Base-by-base conservation (phyloP, 2,329 filamentous ascomycete species). In the Microdochium nivale region DNA sequence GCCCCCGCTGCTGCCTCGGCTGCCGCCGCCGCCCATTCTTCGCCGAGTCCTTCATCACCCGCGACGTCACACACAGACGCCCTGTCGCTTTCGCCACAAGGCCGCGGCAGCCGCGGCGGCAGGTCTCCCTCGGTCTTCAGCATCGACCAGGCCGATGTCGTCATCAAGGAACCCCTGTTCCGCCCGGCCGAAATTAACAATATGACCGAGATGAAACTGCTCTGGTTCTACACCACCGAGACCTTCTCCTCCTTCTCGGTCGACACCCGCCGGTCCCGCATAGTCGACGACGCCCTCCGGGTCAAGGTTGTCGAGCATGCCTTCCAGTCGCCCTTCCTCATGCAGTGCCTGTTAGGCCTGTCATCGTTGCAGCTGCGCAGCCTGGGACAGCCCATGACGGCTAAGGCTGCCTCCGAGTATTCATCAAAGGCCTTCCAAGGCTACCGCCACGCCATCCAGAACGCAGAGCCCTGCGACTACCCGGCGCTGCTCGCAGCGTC, bases 141-240 rank as follows among this genome's bases (percentile, higher is more conserved):
- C 46, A 27, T 47, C 19, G 46, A 47, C 24, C 46, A 23, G 7
- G 24, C 46, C 24, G 24, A 47, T 14, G 32, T 55, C 11, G 55
- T 66, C 21, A 48, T 67, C 43, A 52, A 59, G 10, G 67, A 73
- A 52, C 71, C 70, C 10, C 52, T 69, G 10, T 70, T 68, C 53
- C 57, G 61, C 10, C 65, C 72, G 1, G 52, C 53, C 1, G 62
- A 61, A 13, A 60, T 68, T 49, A 64, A 70, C 40, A 65, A 68
- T 30, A 51, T 53, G 5, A 56, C 65, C 25, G 77, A 81, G 54
- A 76, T 81, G 74, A 74, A 71, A 55, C 69, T 81, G 40, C 59
- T 81, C 7, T 81, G 77, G 77, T 78, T 78, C 58, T 81, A 78
- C 58, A 75, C 74, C 13, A 67, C 66, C 9, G 61, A 70, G 30